These are phyloP conservation scores for Aquanectria penicillioides DNA, from an alignment of 2,329 filamentous ascomycete species.

Conservation along the genomic window DNA sequence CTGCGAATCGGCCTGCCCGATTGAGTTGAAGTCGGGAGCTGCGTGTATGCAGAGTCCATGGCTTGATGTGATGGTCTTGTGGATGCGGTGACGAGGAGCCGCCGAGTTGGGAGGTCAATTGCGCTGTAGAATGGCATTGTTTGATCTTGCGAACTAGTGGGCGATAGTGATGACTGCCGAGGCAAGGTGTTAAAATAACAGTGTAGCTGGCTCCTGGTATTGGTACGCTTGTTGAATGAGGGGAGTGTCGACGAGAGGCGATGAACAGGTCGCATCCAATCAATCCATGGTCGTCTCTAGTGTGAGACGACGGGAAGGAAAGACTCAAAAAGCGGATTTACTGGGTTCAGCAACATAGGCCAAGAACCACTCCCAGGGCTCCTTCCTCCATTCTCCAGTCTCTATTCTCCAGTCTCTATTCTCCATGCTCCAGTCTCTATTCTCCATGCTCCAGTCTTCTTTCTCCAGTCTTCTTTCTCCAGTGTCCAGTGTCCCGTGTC, in stretches of 20 bases:
- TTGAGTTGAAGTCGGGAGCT: slow-evolving; percentile 4
- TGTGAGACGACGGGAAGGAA: too few relatives aligned
- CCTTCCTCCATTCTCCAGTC: too few relatives aligned
- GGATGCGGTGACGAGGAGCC: neutral
- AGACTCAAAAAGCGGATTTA: too few relatives aligned
- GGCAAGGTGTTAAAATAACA: neutral
- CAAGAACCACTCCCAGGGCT: neutral
- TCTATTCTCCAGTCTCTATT: too few relatives aligned
- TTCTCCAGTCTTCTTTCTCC: too few relatives aligned
- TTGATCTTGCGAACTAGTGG: too few relatives aligned
- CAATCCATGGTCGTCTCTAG: slow-evolving; percentile 2
- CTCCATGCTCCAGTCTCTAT: too few relatives aligned
- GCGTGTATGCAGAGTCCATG: slow-evolving; percentile 19
- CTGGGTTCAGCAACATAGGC: neutral
- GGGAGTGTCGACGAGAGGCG: neutral
- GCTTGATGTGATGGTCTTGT: neutral
- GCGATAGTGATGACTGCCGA: too few relatives aligned
- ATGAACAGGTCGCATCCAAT: slow-evolving; percentile 1
- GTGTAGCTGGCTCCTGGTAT: neutral
- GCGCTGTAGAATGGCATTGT: too few relatives aligned
- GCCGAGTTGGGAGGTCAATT: too few relatives aligned
- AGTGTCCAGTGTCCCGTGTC: too few relatives aligned
- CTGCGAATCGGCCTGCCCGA: slow-evolving; percentile 8
- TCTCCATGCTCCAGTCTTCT: too few relatives aligned
- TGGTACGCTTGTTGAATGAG: neutral